Evolutionary conservation across 345 rosid genomes (phyloP).

Genomic region (Gossypium raimondii): DNA sequence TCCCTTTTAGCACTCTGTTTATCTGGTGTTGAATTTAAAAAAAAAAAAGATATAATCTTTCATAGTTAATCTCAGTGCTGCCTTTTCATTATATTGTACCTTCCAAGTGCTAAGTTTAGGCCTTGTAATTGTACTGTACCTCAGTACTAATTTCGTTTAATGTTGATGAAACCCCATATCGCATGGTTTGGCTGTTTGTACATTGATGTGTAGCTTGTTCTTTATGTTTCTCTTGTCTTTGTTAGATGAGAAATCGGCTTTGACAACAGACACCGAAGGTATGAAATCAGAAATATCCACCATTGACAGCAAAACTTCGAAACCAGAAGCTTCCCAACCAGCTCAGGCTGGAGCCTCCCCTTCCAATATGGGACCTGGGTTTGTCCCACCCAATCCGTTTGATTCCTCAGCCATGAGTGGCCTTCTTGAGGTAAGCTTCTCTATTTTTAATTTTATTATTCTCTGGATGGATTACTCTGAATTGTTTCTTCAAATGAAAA

Average conservation of each 20-base stretch:
- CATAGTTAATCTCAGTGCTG: not conserved
- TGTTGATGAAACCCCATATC: not conserved
- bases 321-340: slow-evolving; percentile 48
- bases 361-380: slow-evolving; percentile 33
- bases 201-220: not conserved
- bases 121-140: not conserved
- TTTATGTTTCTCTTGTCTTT: not conserved
- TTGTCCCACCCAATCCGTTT: slow-evolving; percentile 52
- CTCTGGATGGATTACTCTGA: not conserved
- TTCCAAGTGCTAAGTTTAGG: not conserved
- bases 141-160: not conserved
- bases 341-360: slow-evolving; percentile 35
- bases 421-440: slow-evolving; percentile 60
- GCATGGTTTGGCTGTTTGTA: not conserved
- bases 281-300: slow-evolving; percentile 50
- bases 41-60: not conserved
- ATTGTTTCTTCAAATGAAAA: not conserved
- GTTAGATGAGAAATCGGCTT: slow-evolving; percentile 50
- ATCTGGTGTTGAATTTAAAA: not conserved
- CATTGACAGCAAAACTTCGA: slow-evolving; percentile 36
- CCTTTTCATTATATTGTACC: not conserved
- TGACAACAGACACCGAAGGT: slow-evolving; percentile 28
- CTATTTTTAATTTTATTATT: not conserved
- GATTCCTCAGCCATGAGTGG: slow-evolving; percentile 86
- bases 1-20: not conserved